Conservation (phyloP, 768 basidiomycete genomes). For the Amanita pseudoporphyria region DNA sequence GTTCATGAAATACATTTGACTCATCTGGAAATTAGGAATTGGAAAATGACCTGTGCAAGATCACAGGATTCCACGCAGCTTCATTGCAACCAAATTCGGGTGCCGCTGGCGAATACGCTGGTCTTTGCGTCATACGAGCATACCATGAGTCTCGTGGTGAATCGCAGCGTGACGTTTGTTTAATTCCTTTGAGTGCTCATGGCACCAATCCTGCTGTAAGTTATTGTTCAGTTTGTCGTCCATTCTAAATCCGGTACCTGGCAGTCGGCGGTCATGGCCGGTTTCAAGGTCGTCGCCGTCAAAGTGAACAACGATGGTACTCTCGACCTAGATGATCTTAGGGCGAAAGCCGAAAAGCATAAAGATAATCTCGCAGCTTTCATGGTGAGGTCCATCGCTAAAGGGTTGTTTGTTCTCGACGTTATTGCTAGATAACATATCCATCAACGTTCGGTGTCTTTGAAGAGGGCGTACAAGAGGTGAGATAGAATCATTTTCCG, state of each 20-base stretch:
- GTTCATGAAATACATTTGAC: too few species aligned
- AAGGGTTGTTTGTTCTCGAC: neutral
- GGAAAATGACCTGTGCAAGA: slow-evolving; percentile 81
- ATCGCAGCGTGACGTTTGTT: slow-evolving; percentile 77
- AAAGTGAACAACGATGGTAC: slow-evolving; percentile 84
- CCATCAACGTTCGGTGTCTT: slow-evolving; percentile 98
- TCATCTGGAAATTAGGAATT: slow-evolving; percentile 52
- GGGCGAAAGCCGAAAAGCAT: slow-evolving; percentile 81
- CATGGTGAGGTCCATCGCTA: slow-evolving; percentile 48
- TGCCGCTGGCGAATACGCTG: slow-evolving; percentile 95
- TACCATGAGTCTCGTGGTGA: slow-evolving; percentile 89
- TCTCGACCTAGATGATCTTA: slow-evolving; percentile 80
- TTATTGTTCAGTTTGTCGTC: slow-evolving; percentile 7
- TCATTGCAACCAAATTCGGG: slow-evolving; percentile 99
- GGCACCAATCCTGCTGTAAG: slow-evolving; percentile 96
- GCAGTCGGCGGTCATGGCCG: slow-evolving; percentile 94
- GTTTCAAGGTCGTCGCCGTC: slow-evolving; percentile 92
- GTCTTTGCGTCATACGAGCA: slow-evolving; percentile 88
- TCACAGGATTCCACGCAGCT: slow-evolving; percentile 94
- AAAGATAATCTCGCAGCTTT: slow-evolving; percentile 90
- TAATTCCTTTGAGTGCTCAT: slow-evolving; percentile 94
- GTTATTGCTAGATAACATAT: slow-evolving; percentile 70
- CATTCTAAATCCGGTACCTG: slow-evolving; percentile 11
- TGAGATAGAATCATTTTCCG: slow-evolving; percentile 17
- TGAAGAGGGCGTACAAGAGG: slow-evolving; percentile 79